Conservation (phyloP, 306 rosid genomes). For the Sesbania bispinosa region DNA sequence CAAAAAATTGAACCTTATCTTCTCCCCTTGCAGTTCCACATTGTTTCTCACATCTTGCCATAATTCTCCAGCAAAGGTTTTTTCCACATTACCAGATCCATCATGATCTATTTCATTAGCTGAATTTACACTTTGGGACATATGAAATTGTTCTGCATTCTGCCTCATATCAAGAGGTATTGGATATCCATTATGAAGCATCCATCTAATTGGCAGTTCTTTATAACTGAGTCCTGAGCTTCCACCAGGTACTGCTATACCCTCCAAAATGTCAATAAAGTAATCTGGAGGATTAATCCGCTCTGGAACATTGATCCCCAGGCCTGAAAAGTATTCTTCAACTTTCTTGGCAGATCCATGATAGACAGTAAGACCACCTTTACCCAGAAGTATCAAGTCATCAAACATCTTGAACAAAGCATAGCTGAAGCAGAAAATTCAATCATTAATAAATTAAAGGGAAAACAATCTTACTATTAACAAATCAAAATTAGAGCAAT, state of each 20-base stretch:
- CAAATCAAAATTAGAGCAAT: neutral
- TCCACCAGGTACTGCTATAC: slow-evolving; percentile 52
- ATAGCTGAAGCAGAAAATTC: slow-evolving; percentile 57
- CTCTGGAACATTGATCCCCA: slow-evolving; percentile 82
- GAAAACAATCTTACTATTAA: neutral
- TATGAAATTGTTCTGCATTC: slow-evolving; percentile 30
- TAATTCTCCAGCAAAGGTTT: slow-evolving; percentile 78
- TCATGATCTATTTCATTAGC: slow-evolving; percentile 30
- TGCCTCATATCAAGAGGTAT: slow-evolving; percentile 78
- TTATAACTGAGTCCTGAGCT: slow-evolving; percentile 48
- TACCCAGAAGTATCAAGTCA: slow-evolving; percentile 88
- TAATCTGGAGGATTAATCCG: slow-evolving; percentile 91
- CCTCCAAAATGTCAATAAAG: slow-evolving; percentile 92
- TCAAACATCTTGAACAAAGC: slow-evolving; percentile 96
- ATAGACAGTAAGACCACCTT: slow-evolving; percentile 96
- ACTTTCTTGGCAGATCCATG: slow-evolving; percentile 79
- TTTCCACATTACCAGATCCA: slow-evolving; percentile 33
- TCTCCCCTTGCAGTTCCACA: slow-evolving; percentile 61
- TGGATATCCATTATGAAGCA: slow-evolving; percentile 75
- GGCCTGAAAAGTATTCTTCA: slow-evolving; percentile 76
- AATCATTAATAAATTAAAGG: slow-evolving; percentile 22
- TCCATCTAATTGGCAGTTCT: slow-evolving; percentile 89
- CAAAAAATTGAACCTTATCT: slow-evolving; percentile 56
- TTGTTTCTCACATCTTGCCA: slow-evolving; percentile 78
- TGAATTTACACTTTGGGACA: slow-evolving; percentile 30